phyloP scores from a whole-genome alignment of 2,329 filamentous ascomycete species.

The Hypoxylon rubiginosum region DNA sequence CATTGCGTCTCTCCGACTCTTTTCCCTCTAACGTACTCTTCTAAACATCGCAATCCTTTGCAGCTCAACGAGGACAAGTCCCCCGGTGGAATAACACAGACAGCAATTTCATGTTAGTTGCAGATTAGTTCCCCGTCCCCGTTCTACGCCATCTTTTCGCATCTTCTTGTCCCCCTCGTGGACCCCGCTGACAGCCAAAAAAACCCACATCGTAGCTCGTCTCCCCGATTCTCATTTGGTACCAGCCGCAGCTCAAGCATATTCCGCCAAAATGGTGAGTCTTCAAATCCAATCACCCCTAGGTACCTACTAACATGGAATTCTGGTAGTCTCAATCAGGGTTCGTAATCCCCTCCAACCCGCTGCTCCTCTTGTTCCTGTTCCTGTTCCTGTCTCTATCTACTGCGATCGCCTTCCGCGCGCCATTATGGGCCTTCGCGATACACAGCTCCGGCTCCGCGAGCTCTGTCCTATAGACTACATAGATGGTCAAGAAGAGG shows the following conservation, averaged over 20 bases:
- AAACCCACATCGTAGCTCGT: constrained; percentile 45
- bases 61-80: constrained; percentile 29
- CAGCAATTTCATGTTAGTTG: constrained; percentile 37
- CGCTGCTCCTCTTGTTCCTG: constrained; percentile 40
- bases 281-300: constrained; percentile 14
- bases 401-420: constrained; percentile 23
- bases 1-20: constrained; percentile 44
- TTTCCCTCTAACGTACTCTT: constrained; percentile 37
- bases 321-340: constrained; percentile 74
- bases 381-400: too few species aligned
- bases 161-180: constrained; percentile 20
- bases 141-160: constrained; percentile 22
- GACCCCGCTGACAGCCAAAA: constrained; percentile 48
- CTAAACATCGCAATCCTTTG: constrained; percentile 33
- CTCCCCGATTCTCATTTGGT: constrained; percentile 42
- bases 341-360: constrained; percentile 61
- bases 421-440: constrained; percentile 34
- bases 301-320: constrained; percentile 39
- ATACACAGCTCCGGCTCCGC: constrained; percentile 26
- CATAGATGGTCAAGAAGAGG: constrained; percentile 12
- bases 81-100: constrained; percentile 19
- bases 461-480: not conserved
- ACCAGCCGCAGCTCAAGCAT: constrained; percentile 36
- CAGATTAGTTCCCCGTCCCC: constrained; percentile 17
- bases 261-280: constrained; percentile 51